A percentile compares a stretch with the other conserved stretches of the same genome.
Evolutionary conservation across 1,284 basidiomycete genomes (phyloP).

Genomic region (Grifola frondosa): DNA sequence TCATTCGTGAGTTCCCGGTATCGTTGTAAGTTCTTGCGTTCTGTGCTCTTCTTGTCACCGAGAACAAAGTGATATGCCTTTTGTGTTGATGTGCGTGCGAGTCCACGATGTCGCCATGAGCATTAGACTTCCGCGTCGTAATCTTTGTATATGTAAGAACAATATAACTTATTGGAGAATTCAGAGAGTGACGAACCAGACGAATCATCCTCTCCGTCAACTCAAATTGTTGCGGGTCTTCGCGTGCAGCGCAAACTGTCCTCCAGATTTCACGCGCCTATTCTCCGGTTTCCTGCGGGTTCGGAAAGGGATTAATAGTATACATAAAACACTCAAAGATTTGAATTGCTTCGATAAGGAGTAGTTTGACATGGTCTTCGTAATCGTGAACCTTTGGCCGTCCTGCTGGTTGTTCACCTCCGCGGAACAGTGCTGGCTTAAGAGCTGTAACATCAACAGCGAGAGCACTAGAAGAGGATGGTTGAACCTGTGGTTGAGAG

Average conservation of each 20-base stretch:
- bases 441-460: too few relatives aligned
- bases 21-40: not conserved
- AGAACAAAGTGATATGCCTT: not conserved
- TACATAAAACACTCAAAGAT: slow-evolving; percentile 1
- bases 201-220: slow-evolving; percentile 6
- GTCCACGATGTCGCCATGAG: slow-evolving; percentile 2
- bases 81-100: not conserved
- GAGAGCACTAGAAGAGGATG: too few relatives aligned
- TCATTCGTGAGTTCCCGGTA: not conserved
- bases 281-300: too few relatives aligned
- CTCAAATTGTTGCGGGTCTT: not conserved
- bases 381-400: slow-evolving; percentile 1
- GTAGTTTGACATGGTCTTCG: not conserved
- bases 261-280: too few relatives aligned
- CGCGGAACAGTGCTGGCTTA: too few relatives aligned
- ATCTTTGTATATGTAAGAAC: not conserved
- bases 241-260: too few relatives aligned
- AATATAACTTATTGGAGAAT: not conserved
- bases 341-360: not conserved
- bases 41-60: not conserved
- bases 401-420: too few relatives aligned
- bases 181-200: not conserved
- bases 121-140: not conserved
- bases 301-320: slow-evolving; percentile 2
- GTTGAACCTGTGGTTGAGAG: too few relatives aligned